Conservation (phyloP, 2,329 filamentous ascomycete genomes). For the Gliomastix tumulicola region DNA sequence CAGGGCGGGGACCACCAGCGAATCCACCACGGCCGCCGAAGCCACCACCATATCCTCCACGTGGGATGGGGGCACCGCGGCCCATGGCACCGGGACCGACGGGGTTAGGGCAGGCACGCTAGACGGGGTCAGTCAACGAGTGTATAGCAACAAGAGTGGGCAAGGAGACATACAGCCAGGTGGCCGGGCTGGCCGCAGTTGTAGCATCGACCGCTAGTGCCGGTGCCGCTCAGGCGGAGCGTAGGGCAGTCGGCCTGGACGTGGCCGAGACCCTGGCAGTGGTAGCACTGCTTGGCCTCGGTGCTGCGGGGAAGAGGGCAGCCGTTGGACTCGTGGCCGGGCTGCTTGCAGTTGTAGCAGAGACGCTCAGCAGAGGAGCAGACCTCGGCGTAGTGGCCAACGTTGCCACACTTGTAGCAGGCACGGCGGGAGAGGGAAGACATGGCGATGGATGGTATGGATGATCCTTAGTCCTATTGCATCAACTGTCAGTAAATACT, state of each 20-base stretch:
- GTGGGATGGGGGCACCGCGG: conserved; percentile 60
- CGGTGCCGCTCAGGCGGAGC: conserved; percentile 78
- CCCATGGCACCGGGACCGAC: conserved; percentile 50
- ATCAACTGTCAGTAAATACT: too few species aligned
- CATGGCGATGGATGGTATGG: conserved; percentile 56
- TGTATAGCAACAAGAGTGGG: neutral
- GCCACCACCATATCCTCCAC: conserved; percentile 60
- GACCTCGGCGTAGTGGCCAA: conserved; percentile 78
- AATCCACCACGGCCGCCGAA: conserved; percentile 64
- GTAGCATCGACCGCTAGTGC: conserved; percentile 86
- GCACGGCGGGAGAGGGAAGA: conserved; percentile 75
- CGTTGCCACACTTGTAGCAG: conserved; percentile 79
- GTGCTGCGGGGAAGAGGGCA: conserved; percentile 96
- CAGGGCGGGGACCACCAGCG: conserved; percentile 59
- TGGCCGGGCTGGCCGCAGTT: conserved; percentile 92
- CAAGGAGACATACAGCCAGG: conserved; percentile 61
- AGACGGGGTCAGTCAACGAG: conserved; percentile 1
- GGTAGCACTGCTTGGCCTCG: conserved; percentile 99
- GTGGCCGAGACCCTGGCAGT: conserved; percentile 96
- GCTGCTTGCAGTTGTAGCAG: conserved; percentile 91
- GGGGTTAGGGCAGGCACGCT: conserved; percentile 80
- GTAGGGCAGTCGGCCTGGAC: conserved; percentile 99
- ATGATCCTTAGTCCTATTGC: too few species aligned
- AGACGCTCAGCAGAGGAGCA: conserved; percentile 97
- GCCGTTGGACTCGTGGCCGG: conserved; percentile 90